phyloP scores from a whole-genome alignment of 257 asterid genomes.

The Plantago elongata region DNA sequence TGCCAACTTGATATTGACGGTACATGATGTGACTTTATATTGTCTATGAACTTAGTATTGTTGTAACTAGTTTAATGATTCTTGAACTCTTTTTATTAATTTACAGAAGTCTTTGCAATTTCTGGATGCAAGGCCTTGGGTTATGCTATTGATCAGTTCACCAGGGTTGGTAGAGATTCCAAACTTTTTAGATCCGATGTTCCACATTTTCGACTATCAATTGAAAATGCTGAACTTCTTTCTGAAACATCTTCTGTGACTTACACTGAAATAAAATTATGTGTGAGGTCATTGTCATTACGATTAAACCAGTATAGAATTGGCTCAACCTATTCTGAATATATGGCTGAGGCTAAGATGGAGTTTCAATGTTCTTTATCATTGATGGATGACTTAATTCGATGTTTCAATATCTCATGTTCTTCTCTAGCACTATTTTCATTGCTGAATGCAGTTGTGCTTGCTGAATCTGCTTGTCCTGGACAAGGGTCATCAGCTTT shows the following conservation, averaged over 20 bases:
- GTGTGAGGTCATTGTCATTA: slow-evolving; percentile 52
- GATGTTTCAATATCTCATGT: slow-evolving; percentile 43
- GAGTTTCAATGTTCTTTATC: slow-evolving; percentile 56
- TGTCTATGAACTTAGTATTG: slow-evolving; percentile 14
- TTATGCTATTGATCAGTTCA: slow-evolving; percentile 60
- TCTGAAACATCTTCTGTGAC: slow-evolving; percentile 34
- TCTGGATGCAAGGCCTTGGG: slow-evolving; percentile 56
- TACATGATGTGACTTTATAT: slow-evolving; percentile 26
- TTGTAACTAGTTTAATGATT: slow-evolving; percentile 10
- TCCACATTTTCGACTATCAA: slow-evolving; percentile 42
- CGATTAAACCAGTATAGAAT: slow-evolving; percentile 44
- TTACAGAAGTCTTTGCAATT: slow-evolving; percentile 51
- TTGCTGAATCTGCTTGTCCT: slow-evolving; percentile 54
- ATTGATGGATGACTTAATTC: slow-evolving; percentile 38
- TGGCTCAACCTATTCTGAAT: slow-evolving; percentile 50
- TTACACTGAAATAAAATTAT: slow-evolving; percentile 45
- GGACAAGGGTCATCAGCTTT: slow-evolving; percentile 51
- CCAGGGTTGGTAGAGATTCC: slow-evolving; percentile 50
- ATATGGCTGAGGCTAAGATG: slow-evolving; percentile 62
- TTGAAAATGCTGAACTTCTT: slow-evolving; percentile 27
- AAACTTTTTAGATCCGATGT: slow-evolving; percentile 46
- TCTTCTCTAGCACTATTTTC: slow-evolving; percentile 67
- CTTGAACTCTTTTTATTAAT: slow-evolving; percentile 19
- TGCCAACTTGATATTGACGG: slow-evolving; percentile 68
- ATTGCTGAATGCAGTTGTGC: slow-evolving; percentile 59